These are phyloP conservation scores for Pseudopithomyces maydicus DNA, from an alignment of 2,329 filamentous ascomycete genomes.

Conservation along the genomic window DNA sequence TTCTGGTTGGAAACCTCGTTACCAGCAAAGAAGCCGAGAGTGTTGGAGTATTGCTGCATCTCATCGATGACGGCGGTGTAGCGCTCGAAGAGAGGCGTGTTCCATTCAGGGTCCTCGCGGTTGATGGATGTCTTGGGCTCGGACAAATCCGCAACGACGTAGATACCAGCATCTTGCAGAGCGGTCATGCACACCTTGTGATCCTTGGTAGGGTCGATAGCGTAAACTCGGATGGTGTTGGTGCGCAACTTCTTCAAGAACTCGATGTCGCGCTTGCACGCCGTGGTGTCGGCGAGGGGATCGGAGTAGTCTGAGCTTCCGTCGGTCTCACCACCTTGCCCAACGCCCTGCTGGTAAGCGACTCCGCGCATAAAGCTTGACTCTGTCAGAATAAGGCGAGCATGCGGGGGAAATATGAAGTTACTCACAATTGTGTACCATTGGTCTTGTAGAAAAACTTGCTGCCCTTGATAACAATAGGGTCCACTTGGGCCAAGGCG, in stretches of 20 bases:
- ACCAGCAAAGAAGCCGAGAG: conserved; percentile 96
- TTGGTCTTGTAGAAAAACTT: conserved; percentile 91
- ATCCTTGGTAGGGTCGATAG: conserved; percentile 78
- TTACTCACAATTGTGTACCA: conserved; percentile 66
- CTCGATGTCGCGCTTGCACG: conserved; percentile 85
- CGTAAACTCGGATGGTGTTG: conserved; percentile 95
- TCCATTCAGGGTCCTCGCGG: conserved; percentile 79
- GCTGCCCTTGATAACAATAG: conserved; percentile 75
- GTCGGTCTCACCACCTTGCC: conserved; percentile 16
- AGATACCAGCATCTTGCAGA: conserved; percentile 86
- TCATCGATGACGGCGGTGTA: conserved; percentile 86
- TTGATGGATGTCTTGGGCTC: conserved; percentile 85
- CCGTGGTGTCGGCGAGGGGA: conserved; percentile 73
- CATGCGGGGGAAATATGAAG: conserved; percentile 5
- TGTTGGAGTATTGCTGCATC: conserved; percentile 83
- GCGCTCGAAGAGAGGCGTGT: conserved; percentile 74
- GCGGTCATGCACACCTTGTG: conserved; percentile 85
- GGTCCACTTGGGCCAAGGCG: conserved; percentile 62
- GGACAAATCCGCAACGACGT: conserved; percentile 89
- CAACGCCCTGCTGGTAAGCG: conserved; percentile 86
- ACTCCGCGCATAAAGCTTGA: conserved; percentile 82
- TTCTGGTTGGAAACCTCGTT: conserved; percentile 93
- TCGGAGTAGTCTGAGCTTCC: conserved; percentile 71
- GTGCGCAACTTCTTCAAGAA: conserved; percentile 78
- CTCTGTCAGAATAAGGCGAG: conserved; percentile 18